These are phyloP conservation scores for Claviceps arundinis DNA, from an alignment of 2,329 filamentous ascomycete genomes.

Conservation along the genomic window DNA sequence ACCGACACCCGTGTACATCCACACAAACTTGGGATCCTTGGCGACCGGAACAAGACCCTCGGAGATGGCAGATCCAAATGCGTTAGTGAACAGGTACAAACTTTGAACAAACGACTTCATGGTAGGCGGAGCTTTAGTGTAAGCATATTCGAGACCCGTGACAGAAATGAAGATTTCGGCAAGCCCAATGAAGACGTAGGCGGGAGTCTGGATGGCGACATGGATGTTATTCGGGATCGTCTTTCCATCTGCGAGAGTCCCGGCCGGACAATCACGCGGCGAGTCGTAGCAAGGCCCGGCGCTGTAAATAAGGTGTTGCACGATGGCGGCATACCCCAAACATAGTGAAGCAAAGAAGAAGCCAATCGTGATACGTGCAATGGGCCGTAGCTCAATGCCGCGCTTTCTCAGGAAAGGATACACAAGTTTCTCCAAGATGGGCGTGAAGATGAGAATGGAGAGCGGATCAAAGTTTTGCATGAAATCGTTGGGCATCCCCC, in stretches of 20 bases:
- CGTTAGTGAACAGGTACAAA: slow-evolving; percentile 47
- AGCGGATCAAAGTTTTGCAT: slow-evolving; percentile 57
- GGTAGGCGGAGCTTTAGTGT: slow-evolving; percentile 55
- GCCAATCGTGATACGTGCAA: slow-evolving; percentile 51
- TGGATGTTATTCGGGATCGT: slow-evolving; percentile 32
- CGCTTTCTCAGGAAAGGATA: slow-evolving; percentile 47
- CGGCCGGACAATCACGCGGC: slow-evolving; percentile 25
- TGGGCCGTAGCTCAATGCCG: slow-evolving; percentile 48
- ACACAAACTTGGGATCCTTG: slow-evolving; percentile 50
- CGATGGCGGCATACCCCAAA: slow-evolving; percentile 45
- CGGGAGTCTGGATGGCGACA: slow-evolving; percentile 40
- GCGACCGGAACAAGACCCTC: slow-evolving; percentile 47
- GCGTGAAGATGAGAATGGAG: slow-evolving; percentile 53
- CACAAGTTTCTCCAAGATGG: slow-evolving; percentile 45
- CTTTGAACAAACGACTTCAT: slow-evolving; percentile 52
- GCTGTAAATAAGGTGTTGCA: slow-evolving; percentile 48
- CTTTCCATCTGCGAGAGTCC: slow-evolving; percentile 12
- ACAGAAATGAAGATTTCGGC: slow-evolving; percentile 53
- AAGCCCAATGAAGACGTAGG: slow-evolving; percentile 43
- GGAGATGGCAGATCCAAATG: slow-evolving; percentile 44
- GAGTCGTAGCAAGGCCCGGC: slow-evolving; percentile 35
- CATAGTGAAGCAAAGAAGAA: slow-evolving; percentile 41
- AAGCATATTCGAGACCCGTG: slow-evolving; percentile 59
- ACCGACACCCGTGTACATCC: slow-evolving; percentile 51
- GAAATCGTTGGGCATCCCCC: slow-evolving; percentile 57